Evolutionary conservation across 495 filamentous ascomycete species (phyloP), one percentile per base, ranked within the genome.

Genomic region (Podospora didyma): DNA sequence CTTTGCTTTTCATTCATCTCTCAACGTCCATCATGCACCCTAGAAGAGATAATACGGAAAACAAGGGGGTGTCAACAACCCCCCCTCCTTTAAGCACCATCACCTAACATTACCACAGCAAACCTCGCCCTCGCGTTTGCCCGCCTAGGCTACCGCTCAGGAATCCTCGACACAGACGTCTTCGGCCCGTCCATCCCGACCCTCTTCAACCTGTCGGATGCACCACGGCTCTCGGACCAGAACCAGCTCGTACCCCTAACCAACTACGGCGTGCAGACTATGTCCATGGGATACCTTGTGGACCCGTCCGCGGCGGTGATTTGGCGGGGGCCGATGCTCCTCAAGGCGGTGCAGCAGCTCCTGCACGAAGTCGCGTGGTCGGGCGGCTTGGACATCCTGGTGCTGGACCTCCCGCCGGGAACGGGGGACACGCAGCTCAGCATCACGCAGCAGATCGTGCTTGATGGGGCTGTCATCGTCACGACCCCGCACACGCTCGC

Each of bases 281-380:
- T 97, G 94, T 96, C 90, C 2, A 96, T 99, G 87, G 95, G 95
- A 46, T 97, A 96, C 63, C 82, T 97, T 11, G 82, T 95, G 14
- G 86, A 89, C 63, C 80, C 84, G 35, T 83, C 83, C 5, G 56
- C 65, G 1, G 88, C 94, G 3, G 87, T 99, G n/a, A 89, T 90
- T 37, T 99, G 95, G 94, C 85, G 94, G 34, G 94, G 94, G 1
- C 79, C 96, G 19, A 97, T 99, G 92, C 89, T 97, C 17, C 92
- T 93, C 77, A 99, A 99, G 72, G 94, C 95, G 0, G 75, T 99
- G 63, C 92, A 96, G 59, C 94, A 99, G 66, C 82, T 99, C 2
- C 80, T 99, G 7, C 91, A 96, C 66, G 89, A 92, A 49, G 94
- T 97, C 4, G 88, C 90, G 51, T 99, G 94, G 94, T 86, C 86